Percentiles rank a stretch among this genome's conserved stretches.
phyloP scores from a whole-genome alignment of 345 rosid genomes.

The Gossypium australe region DNA sequence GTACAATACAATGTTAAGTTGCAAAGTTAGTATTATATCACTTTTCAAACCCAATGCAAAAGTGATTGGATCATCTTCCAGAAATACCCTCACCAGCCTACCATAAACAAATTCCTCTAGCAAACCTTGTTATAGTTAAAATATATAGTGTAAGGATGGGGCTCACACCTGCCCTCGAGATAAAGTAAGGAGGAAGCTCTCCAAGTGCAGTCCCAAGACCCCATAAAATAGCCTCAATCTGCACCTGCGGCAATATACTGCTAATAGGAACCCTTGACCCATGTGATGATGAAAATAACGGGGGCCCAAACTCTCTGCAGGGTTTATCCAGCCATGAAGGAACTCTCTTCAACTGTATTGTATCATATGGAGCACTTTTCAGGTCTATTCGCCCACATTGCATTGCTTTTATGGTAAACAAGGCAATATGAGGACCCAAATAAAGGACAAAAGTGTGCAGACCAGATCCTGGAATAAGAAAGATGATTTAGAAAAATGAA shows the following conservation, averaged over 20 bases:
- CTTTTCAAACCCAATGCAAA: neutral
- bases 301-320: conserved; percentile 78
- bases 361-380: conserved; percentile 93
- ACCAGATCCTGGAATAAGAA: conserved; percentile 71
- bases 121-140: neutral
- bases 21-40: neutral
- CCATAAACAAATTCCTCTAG: neutral
- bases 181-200: conserved; percentile 99
- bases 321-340: conserved; percentile 95
- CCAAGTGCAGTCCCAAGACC: conserved; percentile 99
- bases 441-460: conserved; percentile 97
- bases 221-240: conserved; percentile 88
- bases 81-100: neutral
- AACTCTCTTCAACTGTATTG: conserved; percentile 69
- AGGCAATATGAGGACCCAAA: conserved; percentile 94
- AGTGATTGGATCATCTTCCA: neutral
- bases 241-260: conserved; percentile 78
- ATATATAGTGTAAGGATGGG: neutral
- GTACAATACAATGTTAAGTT: neutral
- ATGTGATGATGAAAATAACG: conserved; percentile 44
- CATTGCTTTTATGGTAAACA: conserved; percentile 88
- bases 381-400: conserved; percentile 92
- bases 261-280: conserved; percentile 80
- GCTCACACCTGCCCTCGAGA: conserved; percentile 84
- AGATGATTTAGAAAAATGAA: neutral